Evolutionary conservation across 2,329 filamentous ascomycete species (phyloP), one percentile per base, ranked within the genome.

Genomic region (Colletotrichum noveboracense): DNA sequence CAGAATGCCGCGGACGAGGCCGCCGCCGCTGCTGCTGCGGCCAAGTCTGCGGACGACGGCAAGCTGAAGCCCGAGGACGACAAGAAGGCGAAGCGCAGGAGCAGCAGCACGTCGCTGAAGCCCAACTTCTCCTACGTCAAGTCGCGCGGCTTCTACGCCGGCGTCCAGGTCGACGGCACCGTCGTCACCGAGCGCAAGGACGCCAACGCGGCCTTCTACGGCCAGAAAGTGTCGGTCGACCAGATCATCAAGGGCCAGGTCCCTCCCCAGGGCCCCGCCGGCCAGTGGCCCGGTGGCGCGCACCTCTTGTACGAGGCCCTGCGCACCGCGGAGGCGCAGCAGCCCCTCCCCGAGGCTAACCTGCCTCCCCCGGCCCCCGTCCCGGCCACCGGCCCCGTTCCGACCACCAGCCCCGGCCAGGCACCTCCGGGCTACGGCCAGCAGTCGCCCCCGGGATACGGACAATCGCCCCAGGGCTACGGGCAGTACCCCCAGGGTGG

Each of bases 121-220:
- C 88, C 88, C 4, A 88, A 89, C n/a, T 89, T 89, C 72, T 88
- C 87, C 4, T 98, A 98, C 83, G 91, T 98, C 85, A 98, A 98
- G 86, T 96, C 94, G 64, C 91, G 95, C 68, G 96, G 96, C 6
- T 92, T 98, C 79, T 98, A 97, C 81, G 96, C 95, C 2, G 95
- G 95, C 34, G 91, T 98, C 1, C 94, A 96, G 80, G 90, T 98
- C 38, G 96, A 98, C 80, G 96, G 96, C 30, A 98, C 95, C 0
- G 91, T 98, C 13, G 89, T 98, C 65, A 94, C 96, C 30, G 95
- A 97, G 84, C 91, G 96, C 66, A 93, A 91, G n/a, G 95, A 96
- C 74, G 96, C 96, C 81, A 98, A 98, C 80, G 93, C 95, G 68
- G 91, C 91, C 7, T 98, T 98, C 81, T 98, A 97, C 83, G 93